Evolutionary conservation across 345 rosid species (phyloP).

Genomic region (Ceriops zippeliana): DNA sequence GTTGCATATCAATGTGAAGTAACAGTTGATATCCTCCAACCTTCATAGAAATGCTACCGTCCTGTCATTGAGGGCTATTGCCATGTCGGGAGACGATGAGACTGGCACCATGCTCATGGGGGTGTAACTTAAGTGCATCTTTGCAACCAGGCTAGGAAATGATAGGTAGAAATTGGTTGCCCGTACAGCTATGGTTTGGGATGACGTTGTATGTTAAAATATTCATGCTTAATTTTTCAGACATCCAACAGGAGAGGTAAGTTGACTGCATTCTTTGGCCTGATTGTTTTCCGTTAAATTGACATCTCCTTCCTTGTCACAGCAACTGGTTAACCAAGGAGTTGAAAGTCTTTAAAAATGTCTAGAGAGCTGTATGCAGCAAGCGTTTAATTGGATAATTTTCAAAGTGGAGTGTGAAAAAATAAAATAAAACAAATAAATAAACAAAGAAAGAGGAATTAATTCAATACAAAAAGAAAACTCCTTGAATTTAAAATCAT

Average conservation of each 20-base stretch:
- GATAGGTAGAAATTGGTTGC: constrained; percentile 14
- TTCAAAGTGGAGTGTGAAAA: too few relatives aligned
- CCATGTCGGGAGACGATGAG: constrained; percentile 9
- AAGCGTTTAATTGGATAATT: too few relatives aligned
- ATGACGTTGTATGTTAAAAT: constrained; percentile 17
- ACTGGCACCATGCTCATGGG: constrained; percentile 4
- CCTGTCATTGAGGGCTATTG: constrained; percentile 5
- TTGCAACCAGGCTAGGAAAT: constrained; percentile 19
- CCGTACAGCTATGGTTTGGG: constrained; percentile 30
- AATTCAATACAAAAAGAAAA: too few relatives aligned
- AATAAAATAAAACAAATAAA: too few relatives aligned
- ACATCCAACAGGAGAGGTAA: constrained; percentile 15
- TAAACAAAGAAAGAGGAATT: too few relatives aligned
- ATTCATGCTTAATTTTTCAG: constrained; percentile 15
- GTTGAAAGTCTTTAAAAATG: too few relatives aligned
- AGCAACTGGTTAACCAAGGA: too few relatives aligned
- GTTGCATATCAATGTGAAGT: constrained; percentile 29
- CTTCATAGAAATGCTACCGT: constrained; percentile 17
- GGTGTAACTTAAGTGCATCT: constrained; percentile 15
- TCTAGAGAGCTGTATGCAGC: too few relatives aligned
- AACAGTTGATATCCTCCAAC: constrained; percentile 21
- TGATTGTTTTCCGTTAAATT: background rate
- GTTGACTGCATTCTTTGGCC: background rate
- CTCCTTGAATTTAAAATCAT: too few relatives aligned
- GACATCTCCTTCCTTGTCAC: background rate